phyloP scores from a whole-genome alignment of 805 yeast genomes.

The Pichia heedii region DNA sequence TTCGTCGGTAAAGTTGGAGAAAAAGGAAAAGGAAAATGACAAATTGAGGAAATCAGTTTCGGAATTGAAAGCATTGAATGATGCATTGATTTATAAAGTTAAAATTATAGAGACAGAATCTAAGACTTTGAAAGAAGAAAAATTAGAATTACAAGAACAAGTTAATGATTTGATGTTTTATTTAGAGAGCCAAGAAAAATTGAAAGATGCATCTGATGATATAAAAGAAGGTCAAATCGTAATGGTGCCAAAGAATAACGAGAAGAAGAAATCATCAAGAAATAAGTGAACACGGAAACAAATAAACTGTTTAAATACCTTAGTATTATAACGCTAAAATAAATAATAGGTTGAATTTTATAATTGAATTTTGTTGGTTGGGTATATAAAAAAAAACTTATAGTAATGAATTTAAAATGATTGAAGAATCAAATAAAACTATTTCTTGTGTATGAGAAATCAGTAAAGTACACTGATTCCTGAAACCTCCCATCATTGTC shows the following conservation, averaged over 20 bases:
- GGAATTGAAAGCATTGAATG: constrained; percentile 23
- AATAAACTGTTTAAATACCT: too few relatives aligned
- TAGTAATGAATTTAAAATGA: too few relatives aligned
- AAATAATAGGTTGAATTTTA: too few relatives aligned
- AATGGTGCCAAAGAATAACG: constrained; percentile 22
- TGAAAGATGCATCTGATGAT: constrained; percentile 62
- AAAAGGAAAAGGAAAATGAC: not conserved
- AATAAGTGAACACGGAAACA: too few relatives aligned
- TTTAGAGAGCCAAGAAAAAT: constrained; percentile 62
- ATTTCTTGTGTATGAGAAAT: constrained; percentile 26
- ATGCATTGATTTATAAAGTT: constrained; percentile 32
- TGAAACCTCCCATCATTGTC: constrained; percentile 17
- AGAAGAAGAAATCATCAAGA: not conserved
- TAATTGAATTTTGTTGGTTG: not conserved
- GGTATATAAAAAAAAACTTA: not conserved
- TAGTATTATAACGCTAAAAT: too few relatives aligned
- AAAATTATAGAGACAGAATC: constrained; percentile 29
- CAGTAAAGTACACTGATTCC: constrained; percentile 27
- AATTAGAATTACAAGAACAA: constrained; percentile 49
- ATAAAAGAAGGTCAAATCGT: constrained; percentile 63
- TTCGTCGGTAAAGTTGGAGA: not conserved
- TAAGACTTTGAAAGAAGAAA: constrained; percentile 29
- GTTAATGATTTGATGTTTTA: constrained; percentile 74
- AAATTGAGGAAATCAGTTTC: not conserved
- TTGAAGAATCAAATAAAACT: not conserved